Evolutionary conservation across 129 eudicot genomes (phyloP).

Genomic region (Cynara cardunculus): DNA sequence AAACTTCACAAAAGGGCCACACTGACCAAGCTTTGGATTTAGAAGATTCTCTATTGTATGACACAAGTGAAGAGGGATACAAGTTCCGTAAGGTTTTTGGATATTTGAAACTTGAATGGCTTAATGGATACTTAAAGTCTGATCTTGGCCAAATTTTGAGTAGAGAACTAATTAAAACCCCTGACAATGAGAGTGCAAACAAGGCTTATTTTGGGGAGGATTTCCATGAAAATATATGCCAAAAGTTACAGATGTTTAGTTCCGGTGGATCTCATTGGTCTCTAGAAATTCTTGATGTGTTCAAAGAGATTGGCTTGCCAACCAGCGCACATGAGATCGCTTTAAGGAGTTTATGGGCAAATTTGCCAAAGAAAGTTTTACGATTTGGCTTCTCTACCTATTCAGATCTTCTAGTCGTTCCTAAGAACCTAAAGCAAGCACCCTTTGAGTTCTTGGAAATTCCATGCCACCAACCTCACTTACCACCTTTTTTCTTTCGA

Average conservation of each 20-base stretch:
- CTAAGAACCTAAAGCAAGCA: conserved; percentile 13
- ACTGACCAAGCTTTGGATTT: conserved; percentile 14
- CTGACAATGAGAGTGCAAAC: background rate
- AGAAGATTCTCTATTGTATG: conserved; percentile 44
- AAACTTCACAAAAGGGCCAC: conserved; percentile 35
- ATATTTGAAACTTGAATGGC: conserved; percentile 45
- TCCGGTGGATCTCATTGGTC: conserved; percentile 23
- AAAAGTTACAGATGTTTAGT: conserved; percentile 38
- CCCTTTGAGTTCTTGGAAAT: conserved; percentile 51
- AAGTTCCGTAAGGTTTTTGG: conserved; percentile 31
- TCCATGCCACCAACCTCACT: conserved; percentile 36
- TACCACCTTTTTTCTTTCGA: conserved; percentile 60
- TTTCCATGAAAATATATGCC: conserved; percentile 46
- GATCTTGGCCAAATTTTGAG: conserved; percentile 33
- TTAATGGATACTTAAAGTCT: conserved; percentile 36
- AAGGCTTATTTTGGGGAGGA: conserved; percentile 18
- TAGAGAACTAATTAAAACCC: conserved; percentile 11
- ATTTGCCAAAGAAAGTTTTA: conserved; percentile 47
- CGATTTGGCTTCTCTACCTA: conserved; percentile 43
- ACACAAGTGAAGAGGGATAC: conserved; percentile 30
- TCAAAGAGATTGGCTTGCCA: conserved; percentile 48
- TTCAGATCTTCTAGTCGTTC: conserved; percentile 34
- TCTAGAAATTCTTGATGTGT: conserved; percentile 21
- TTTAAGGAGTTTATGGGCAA: conserved; percentile 39
- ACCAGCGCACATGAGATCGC: conserved; percentile 66